A percentile compares a stretch with the other conserved stretches of the same genome.
Evolutionary conservation across 371 early-diverging fungal species (phyloP).

Genomic region (Apophysomyces ossiformis): DNA sequence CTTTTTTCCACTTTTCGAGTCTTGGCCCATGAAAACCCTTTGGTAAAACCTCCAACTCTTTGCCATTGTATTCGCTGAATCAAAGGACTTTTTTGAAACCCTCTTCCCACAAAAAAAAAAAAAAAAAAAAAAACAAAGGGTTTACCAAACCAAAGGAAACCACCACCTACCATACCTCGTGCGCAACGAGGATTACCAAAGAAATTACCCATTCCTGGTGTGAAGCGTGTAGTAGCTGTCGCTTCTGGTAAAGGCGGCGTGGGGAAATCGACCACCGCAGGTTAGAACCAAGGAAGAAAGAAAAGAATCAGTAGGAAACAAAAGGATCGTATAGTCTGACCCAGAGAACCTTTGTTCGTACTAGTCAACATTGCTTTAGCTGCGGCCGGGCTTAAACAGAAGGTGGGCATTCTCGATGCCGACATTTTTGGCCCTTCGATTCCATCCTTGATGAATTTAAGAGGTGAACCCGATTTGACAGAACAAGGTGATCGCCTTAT

Average conservation of each 20-base stretch:
- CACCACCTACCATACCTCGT: slow-evolving; percentile 59
- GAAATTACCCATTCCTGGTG: slow-evolving; percentile 67
- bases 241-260: slow-evolving; percentile 92
- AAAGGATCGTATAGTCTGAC: not conserved
- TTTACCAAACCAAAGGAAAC: slow-evolving; percentile 32
- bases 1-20: slow-evolving; percentile 43
- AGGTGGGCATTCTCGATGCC: slow-evolving; percentile 87
- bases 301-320: no score
- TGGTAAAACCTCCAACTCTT: slow-evolving; percentile 37
- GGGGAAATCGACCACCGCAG: slow-evolving; percentile 88
- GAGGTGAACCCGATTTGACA: slow-evolving; percentile 70
- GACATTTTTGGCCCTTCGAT: slow-evolving; percentile 93
- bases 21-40: slow-evolving; percentile 59
- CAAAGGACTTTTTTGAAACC: no score
- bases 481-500: slow-evolving; percentile 64
- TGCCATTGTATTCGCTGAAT: slow-evolving; percentile 4
- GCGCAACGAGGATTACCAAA: slow-evolving; percentile 71
- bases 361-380: slow-evolving; percentile 83
- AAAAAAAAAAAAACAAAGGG: slow-evolving; percentile 25
- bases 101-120: no score
- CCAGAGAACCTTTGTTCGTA: not conserved
- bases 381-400: slow-evolving; percentile 61
- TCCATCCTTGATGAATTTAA: slow-evolving; percentile 83
- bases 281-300: slow-evolving; percentile 36
- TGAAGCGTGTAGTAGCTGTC: slow-evolving; percentile 78